Evolutionary conservation across 306 rosid genomes (phyloP), one percentile per base, ranked within the genome.

Genomic region (Quillaja saponaria): DNA sequence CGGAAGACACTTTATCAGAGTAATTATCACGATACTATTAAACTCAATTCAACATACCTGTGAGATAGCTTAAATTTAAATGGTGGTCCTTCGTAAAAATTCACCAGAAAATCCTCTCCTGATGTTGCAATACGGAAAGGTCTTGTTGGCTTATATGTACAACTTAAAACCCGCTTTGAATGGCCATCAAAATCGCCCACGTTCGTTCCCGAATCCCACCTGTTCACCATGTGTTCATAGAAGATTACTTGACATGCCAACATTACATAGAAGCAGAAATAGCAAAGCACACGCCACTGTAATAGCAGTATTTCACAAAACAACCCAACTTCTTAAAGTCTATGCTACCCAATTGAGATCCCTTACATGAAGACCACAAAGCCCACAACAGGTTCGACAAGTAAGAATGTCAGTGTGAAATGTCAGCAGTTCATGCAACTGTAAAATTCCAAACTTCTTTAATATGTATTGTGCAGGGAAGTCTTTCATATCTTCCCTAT

Each of bases 151-250:
- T 89, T 92, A 72, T 88, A 88, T n/a, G 84, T 81, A 62, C 98
- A 89, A 80, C 98, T 92, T 57, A 92, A 70, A 71, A 92, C 98
- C 15, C 94, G 79, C 63, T 81, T 81, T 5, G 98, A 92, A 53
- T 92, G 98, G 31, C 98, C 98, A 68, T 91, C 98, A 50, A 91
- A 91, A 63, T 91, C 98, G 17, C 98, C 96, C n/a, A 91, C 92
- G 20, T 90, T 91, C 1, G 98, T 82, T 17, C 96, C 96, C 0
- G 95, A 86, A 78, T 92, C 99, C 95, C 96, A 92, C 94, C 99
- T 90, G 71, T 61, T 21, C 50, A 71, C 52, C 34, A 9, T 10
- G 14, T 64, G 69, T 25, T 44, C 0, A 55, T 59, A 1, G 19
- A 71, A 66, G 45, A 45, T 48, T 49, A 42, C 58, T 28, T 57